A percentile compares a stretch with the other conserved stretches of the same genome.
Evolutionary conservation across 306 rosid species (phyloP).

Genomic region (Potentilla sterilis): DNA sequence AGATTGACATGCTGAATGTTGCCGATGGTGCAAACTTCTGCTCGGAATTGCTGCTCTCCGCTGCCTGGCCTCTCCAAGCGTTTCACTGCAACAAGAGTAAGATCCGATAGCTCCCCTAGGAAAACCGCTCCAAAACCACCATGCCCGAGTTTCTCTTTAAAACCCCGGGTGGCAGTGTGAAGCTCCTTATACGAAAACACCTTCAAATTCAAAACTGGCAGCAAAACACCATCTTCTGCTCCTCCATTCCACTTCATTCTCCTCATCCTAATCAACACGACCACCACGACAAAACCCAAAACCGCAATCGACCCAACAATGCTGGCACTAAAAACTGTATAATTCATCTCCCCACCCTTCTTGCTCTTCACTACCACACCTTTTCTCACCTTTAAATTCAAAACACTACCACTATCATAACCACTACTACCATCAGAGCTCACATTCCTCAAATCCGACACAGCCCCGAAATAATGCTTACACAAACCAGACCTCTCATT

Average conservation of each 20-base stretch:
- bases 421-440: conserved; percentile 13
- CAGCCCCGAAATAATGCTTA: conserved; percentile 40
- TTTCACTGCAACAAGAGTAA: conserved; percentile 66
- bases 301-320: conserved; percentile 41
- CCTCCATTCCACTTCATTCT: conserved; percentile 26
- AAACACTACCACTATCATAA: conserved; percentile 7
- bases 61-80: conserved; percentile 83
- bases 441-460: conserved; percentile 49
- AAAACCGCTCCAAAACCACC: conserved; percentile 91
- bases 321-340: conserved; percentile 35
- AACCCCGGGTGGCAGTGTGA: conserved; percentile 57
- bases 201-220: conserved; percentile 46
- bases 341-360: conserved; percentile 15
- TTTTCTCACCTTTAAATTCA: conserved; percentile 46
- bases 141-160: conserved; percentile 73
- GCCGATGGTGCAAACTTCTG: conserved; percentile 82
- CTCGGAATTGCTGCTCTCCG: conserved; percentile 84
- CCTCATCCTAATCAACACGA: conserved; percentile 40
- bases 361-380: conserved; percentile 14
- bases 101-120: conserved; percentile 62
- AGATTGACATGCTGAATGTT: conserved; percentile 86
- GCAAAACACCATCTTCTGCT: conserved; percentile 42
- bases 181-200: conserved; percentile 77
- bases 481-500: conserved; percentile 36
- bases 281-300: conserved; percentile 36